Evolutionary conservation across 2,329 filamentous ascomycete species (phyloP).

Genomic region (Endothia cerciana): DNA sequence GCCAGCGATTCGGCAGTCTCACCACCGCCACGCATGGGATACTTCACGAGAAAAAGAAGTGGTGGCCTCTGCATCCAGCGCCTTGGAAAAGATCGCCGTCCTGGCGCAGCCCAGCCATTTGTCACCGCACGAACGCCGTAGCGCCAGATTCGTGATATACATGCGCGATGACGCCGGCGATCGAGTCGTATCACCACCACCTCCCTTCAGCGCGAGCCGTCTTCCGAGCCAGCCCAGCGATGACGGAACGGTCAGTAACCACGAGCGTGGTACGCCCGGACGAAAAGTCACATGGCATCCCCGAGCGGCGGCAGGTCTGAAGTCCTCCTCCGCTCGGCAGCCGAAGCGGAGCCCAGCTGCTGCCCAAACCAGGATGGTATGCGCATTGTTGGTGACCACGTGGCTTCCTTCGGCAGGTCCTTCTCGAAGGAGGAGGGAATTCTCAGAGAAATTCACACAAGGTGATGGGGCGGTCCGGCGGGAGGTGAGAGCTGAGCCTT

Average conservation of each 20-base stretch:
- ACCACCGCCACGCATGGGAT: too few species aligned
- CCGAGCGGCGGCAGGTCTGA: neutral
- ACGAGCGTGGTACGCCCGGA: neutral
- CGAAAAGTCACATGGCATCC: neutral
- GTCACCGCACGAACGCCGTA: too few species aligned
- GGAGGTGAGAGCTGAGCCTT: neutral
- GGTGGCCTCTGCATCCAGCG: too few species aligned
- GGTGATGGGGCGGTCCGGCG: too few species aligned
- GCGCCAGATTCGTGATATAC: too few species aligned
- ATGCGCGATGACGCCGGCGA: too few species aligned
- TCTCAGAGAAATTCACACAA: neutral
- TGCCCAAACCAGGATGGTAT: slow-evolving; percentile 1
- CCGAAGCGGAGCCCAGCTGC: neutral
- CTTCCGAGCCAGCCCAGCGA: neutral
- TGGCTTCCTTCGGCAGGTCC: neutral
- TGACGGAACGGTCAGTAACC: neutral
- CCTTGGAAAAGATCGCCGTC: too few species aligned
- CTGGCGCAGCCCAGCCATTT: too few species aligned
- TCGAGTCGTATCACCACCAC: too few species aligned
- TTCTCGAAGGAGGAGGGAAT: neutral
- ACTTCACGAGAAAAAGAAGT: too few species aligned
- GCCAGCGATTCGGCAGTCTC: too few species aligned
- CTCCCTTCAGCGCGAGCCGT: neutral
- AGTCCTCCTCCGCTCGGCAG: slow-evolving; percentile 3
- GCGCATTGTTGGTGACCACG: neutral